phyloP scores from a whole-genome alignment of 2,329 filamentous ascomycete species.

The Pseudogymnoascus sp. region DNA sequence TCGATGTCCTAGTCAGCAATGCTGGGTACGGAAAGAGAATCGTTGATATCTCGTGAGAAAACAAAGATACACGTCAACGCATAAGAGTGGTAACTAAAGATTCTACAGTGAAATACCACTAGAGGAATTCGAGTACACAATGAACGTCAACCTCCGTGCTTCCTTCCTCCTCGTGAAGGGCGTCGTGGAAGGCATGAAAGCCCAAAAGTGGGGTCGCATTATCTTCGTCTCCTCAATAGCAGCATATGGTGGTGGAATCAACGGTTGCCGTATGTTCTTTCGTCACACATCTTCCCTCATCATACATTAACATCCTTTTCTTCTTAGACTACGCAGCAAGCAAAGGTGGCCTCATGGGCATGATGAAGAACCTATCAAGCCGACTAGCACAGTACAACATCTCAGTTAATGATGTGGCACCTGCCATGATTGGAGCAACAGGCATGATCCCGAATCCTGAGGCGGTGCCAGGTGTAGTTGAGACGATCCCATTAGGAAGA shows the following conservation, averaged over 20 bases:
- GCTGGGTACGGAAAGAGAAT: constrained; percentile 61
- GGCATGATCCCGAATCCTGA: constrained; percentile 35
- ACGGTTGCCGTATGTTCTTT: constrained; percentile 22
- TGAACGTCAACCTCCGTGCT: constrained; percentile 23
- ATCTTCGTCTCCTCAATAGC: constrained; percentile 23
- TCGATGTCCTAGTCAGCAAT: constrained; percentile 57
- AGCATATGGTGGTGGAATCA: constrained; percentile 21
- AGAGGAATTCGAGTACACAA: constrained; percentile 23
- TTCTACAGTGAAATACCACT: constrained; percentile 21
- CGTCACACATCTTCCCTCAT: background rate
- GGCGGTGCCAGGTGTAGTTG: constrained; percentile 20
- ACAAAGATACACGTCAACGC: background rate
- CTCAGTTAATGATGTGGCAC: constrained; percentile 42
- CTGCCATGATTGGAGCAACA: constrained; percentile 39
- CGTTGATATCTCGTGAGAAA: constrained; percentile 19
- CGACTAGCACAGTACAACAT: constrained; percentile 38
- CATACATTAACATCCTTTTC: background rate
- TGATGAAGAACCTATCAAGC: constrained; percentile 39
- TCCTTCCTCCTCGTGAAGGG: constrained; percentile 24
- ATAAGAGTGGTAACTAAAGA: constrained; percentile 1
- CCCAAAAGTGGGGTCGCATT: constrained; percentile 31
- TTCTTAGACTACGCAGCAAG: constrained; percentile 25
- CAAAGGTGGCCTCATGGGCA: constrained; percentile 39
- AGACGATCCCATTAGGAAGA: constrained; percentile 37
- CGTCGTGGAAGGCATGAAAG: constrained; percentile 29